These are phyloP conservation scores for Phoma sp. DNA, from an alignment of 2,329 filamentous ascomycete genomes.

Conservation along the genomic window DNA sequence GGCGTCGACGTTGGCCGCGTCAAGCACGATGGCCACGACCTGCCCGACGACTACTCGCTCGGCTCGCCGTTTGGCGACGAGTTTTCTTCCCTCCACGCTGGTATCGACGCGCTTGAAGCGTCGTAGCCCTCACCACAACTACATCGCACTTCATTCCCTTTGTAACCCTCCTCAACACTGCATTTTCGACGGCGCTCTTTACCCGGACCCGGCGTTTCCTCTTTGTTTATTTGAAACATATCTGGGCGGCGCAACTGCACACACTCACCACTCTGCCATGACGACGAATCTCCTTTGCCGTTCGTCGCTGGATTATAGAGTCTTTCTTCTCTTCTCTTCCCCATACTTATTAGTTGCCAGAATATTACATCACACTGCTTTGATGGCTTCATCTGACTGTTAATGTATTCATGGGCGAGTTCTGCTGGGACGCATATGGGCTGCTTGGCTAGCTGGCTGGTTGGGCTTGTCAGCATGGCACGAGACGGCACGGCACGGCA, in stretches of 20 bases:
- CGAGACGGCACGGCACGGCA: no score
- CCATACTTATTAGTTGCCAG: background rate
- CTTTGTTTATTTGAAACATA: background rate
- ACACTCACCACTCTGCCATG: slow-evolving; percentile 43
- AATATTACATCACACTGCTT: no score
- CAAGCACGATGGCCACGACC: slow-evolving; percentile 23
- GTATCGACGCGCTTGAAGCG: slow-evolving; percentile 27
- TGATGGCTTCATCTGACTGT: slow-evolving; percentile 5
- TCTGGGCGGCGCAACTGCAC: slow-evolving; percentile 28
- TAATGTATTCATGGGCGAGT: slow-evolving; percentile 17
- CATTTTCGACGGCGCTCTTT: slow-evolving; percentile 19
- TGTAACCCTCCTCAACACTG: slow-evolving; percentile 9
- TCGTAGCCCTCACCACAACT: slow-evolving; percentile 13
- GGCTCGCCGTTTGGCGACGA: slow-evolving; percentile 39
- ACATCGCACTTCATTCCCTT: slow-evolving; percentile 7
- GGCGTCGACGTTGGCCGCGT: slow-evolving; percentile 44
- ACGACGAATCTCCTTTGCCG: slow-evolving; percentile 37
- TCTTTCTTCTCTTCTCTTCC: background rate
- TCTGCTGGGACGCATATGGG: slow-evolving; percentile 17
- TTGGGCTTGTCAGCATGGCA: no score
- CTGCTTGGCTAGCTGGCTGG: background rate
- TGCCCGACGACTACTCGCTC: slow-evolving; percentile 27
- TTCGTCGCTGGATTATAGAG: background rate
- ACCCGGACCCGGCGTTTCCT: slow-evolving; percentile 10
- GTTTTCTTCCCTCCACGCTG: slow-evolving; percentile 30